Base-by-base conservation (phyloP, 2,329 filamentous ascomycete species). In the Hymenoscyphus occultus region DNA sequence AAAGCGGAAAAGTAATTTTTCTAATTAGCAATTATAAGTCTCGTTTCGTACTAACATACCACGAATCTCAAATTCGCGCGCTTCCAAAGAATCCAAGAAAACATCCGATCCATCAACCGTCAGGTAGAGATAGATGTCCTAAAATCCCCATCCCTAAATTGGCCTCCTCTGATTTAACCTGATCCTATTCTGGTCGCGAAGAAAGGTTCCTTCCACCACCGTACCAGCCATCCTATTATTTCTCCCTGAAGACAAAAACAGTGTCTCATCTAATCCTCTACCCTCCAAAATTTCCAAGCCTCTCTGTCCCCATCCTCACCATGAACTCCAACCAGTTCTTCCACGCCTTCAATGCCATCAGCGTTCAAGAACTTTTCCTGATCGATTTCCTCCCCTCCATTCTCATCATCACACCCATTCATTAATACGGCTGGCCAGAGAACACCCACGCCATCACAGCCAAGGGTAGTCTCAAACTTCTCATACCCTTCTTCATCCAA, bases 381-480 rank as follows among this genome's bases (percentile, higher is more conserved):
- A 72, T 97, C 91, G 73, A 99, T 98, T 78, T 97, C 93, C 80
- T 95, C 92, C 31, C 92, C 92, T 40, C 92, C 92, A 69, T 92
- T 86, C 0, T 86, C 82, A 70, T 92, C 90, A 72, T 92, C 89
- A 45, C 90, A 86, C 5, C 90, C 91, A 67, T 96, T 96, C 76
- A 92, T 91, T 32, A 97, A 81, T 0, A 97, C 90, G 0, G 95
- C 95, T 0, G 95, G 95, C 87, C 91, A 97, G 4, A 99, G 83
- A 1, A 99, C 92, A 45, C 95, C 95, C 0, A 99, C 92, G 13
- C 95, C 95, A 73, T 97, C 92, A 48, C 94, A 93, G 3, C 93
- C 95, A 0, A 99, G 84, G 0, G 91, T 97, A 0, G 93, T 95
- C 77, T 93, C 86, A 73, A 96, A 98, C 71, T 89, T 90, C 72